Base-by-base conservation (phyloP, 148 eudicot genomes). In the Rhododendron griersonianum region DNA sequence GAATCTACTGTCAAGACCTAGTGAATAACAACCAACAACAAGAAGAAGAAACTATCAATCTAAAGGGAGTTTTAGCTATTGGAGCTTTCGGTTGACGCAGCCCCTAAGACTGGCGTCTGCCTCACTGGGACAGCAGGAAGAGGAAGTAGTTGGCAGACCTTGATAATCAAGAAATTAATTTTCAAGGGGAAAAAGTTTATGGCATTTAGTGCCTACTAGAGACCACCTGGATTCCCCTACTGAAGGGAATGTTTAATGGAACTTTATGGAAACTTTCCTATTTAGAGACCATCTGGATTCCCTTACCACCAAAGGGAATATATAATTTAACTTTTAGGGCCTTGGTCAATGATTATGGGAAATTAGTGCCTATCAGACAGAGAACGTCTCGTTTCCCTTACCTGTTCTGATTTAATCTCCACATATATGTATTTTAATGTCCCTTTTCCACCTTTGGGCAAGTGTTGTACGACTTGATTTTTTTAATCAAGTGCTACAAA, bases 1-100 rank as follows among this genome's bases (percentile, higher is more conserved):
- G 37, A 59, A 81, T 30, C 50, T 67, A 57, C 85, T 28, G 69
- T 84, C 25, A 91, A 77, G 81, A 65, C 41, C 33, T 84, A 73
- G 74, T 39, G 45, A 75, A 59, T 39, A 3, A 45, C 41, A 4
- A 30, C 47, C 74, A 55, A 16, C 30, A 55, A 67, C 39, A 21
- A 30, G 11, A 69, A 71, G 48, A 79, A 59, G 25, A 80, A 18
- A 35, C 14, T 28, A 75, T 21, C 82, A 16, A 8, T 25, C 51
- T 7, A 33, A 73, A 69, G n/a, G 47, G 65, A 19, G 59, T 14
- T 55, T 55, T 55, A 61, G 69, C 88, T 21, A 85, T 86, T 83
- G 88, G 91, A 50, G 81, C 91, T 3, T 59, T 16, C 7, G 2
- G 65, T 19, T 59, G 5, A 16, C 1, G 2, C 7, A 59, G 21